Evolutionary conservation across 176 grass and related monocot species (phyloP).

Genomic region (Echinochloa phyllopogon): DNA sequence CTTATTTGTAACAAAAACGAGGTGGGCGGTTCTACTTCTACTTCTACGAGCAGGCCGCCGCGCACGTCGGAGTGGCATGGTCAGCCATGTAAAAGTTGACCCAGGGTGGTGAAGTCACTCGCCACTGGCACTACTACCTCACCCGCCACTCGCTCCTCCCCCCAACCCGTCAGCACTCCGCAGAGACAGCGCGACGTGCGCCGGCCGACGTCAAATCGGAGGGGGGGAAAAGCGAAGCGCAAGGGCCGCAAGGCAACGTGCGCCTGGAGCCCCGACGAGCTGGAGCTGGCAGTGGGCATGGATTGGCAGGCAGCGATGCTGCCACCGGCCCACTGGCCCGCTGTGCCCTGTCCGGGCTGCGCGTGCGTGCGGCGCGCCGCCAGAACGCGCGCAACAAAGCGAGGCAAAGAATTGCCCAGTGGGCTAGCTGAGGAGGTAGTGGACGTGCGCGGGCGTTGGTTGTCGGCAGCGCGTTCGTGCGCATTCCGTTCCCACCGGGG

Average conservation of each 20-base stretch:
- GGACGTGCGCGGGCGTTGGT: background rate
- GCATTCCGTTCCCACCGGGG: conserved; percentile 22
- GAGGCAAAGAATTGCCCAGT: background rate
- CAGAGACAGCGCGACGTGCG: background rate
- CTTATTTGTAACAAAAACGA: too few relatives aligned
- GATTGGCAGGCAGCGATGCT: too few relatives aligned
- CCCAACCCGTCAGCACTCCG: background rate
- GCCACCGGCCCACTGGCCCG: background rate
- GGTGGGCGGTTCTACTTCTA: conserved; percentile 16
- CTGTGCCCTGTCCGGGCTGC: background rate
- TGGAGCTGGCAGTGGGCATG: background rate
- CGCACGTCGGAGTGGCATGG: conserved; percentile 11
- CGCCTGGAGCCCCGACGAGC: background rate
- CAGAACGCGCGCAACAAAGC: background rate
- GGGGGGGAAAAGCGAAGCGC: background rate
- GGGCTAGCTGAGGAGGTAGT: background rate
- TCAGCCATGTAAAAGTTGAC: background rate
- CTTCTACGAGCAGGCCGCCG: background rate
- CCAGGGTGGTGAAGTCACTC: background rate
- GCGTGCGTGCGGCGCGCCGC: conserved; percentile 7
- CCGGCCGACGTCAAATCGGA: conserved; percentile 16
- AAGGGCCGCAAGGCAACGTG: background rate
- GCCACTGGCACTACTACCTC: background rate
- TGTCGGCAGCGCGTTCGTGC: conserved; percentile 37
- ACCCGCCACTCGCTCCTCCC: background rate